Percentiles rank a stretch among this genome's conserved stretches.
Evolutionary conservation across 352 stramenopile species (phyloP).

Genomic region (Phytophthora multivora): DNA sequence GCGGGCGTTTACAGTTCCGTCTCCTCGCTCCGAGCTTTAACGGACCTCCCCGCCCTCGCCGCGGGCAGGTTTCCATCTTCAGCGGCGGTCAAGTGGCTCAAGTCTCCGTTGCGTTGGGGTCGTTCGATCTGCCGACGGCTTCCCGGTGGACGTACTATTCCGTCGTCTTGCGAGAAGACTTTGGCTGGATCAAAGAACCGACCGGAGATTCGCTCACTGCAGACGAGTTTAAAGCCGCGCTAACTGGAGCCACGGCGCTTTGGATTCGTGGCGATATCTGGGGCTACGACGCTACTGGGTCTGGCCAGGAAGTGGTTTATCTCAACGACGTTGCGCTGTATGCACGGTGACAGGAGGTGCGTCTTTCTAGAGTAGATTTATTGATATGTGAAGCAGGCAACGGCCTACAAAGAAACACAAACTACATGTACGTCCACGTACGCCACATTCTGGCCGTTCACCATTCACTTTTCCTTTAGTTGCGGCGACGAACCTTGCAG

Average conservation of each 20-base stretch:
- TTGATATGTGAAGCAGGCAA: constrained; percentile 2
- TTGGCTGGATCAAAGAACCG: constrained; percentile 73
- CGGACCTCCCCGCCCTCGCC: constrained; percentile 51
- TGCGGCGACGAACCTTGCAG: constrained; percentile 40
- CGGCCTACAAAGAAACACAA: constrained; percentile 7
- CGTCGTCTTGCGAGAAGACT: constrained; percentile 72
- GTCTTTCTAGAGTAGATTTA: constrained; percentile 20
- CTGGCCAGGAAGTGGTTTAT: constrained; percentile 75
- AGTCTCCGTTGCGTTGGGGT: constrained; percentile 54
- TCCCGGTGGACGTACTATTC: constrained; percentile 70
- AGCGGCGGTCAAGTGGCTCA: constrained; percentile 18
- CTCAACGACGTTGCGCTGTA: constrained; percentile 67
- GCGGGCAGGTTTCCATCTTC: constrained; percentile 64
- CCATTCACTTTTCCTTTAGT: constrained; percentile 14
- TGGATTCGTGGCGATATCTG: constrained; percentile 77
- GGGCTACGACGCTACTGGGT: constrained; percentile 45
- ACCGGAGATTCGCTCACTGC: constrained; percentile 33
- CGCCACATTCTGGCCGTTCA: too few species aligned
- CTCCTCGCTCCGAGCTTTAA: constrained; percentile 73
- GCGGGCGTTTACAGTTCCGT: constrained; percentile 70
- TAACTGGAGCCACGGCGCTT: constrained; percentile 40
- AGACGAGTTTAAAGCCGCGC: constrained; percentile 36
- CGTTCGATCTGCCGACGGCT: constrained; percentile 49
- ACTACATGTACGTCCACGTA: constrained; percentile 12
- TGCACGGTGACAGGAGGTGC: constrained; percentile 24